Evolutionary conservation across 2,329 filamentous ascomycete species (phyloP).

Genomic region (Exophiala aquamarina): DNA sequence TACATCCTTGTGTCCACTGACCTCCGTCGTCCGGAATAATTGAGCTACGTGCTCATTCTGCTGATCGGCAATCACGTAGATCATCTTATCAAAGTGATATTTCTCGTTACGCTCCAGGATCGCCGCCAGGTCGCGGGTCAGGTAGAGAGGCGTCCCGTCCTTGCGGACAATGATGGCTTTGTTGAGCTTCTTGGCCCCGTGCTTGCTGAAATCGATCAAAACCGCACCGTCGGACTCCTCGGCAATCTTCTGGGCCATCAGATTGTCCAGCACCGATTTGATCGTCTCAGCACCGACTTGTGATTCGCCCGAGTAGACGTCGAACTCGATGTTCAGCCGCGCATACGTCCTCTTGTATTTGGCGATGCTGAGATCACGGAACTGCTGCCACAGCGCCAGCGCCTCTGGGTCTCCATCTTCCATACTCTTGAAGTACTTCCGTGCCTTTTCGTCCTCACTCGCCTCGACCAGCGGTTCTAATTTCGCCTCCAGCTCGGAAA

Average conservation of each 20-base stretch:
- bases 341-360: slow-evolving; percentile 66
- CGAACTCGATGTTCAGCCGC: slow-evolving; percentile 64
- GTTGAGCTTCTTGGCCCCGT: slow-evolving; percentile 66
- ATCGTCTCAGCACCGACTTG: slow-evolving; percentile 65
- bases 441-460: slow-evolving; percentile 54
- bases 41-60: slow-evolving; percentile 66
- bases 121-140: slow-evolving; percentile 69
- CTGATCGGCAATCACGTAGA: slow-evolving; percentile 65
- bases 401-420: slow-evolving; percentile 61
- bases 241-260: slow-evolving; percentile 61
- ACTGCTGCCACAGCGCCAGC: slow-evolving; percentile 62
- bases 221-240: slow-evolving; percentile 66
- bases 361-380: slow-evolving; percentile 63
- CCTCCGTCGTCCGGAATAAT: slow-evolving; percentile 64
- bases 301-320: slow-evolving; percentile 69
- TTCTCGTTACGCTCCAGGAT: slow-evolving; percentile 62
- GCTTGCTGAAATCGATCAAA: slow-evolving; percentile 69
- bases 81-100: slow-evolving; percentile 67
- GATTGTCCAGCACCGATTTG: slow-evolving; percentile 56
- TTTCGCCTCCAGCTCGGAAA: slow-evolving; percentile 44
- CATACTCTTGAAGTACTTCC: slow-evolving; percentile 66
- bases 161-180: slow-evolving; percentile 67
- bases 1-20: slow-evolving; percentile 62
- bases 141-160: slow-evolving; percentile 67
- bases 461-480: slow-evolving; percentile 50